Percentiles rank a stretch among this genome's conserved stretches.
Evolutionary conservation across 495 filamentous ascomycete genomes (phyloP).

Genomic region (Podospora fimiseda): DNA sequence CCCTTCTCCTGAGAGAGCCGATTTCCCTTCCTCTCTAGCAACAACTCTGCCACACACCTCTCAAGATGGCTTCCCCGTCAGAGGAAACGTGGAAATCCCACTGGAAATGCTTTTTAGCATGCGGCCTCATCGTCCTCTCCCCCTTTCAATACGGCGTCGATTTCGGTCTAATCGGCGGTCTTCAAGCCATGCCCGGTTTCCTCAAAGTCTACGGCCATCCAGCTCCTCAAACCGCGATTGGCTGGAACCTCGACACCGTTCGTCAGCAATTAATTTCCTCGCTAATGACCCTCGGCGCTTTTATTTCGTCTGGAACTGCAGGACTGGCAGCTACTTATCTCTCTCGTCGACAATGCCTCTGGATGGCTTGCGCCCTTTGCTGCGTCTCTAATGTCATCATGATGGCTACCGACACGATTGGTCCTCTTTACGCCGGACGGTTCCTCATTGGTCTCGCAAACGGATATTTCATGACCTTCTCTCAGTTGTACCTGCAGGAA

Average conservation of each 20-base stretch:
- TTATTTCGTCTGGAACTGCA: conserved; percentile 48
- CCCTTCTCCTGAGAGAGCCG: too few species aligned
- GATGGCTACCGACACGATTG: conserved; percentile 49
- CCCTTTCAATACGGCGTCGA: conserved; percentile 61
- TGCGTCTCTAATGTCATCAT: conserved; percentile 49
- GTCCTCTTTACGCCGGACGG: conserved; percentile 49
- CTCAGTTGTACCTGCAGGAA: conserved; percentile 52
- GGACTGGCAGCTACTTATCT: conserved; percentile 45
- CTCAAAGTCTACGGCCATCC: conserved; percentile 41
- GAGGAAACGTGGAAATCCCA: conserved; percentile 29
- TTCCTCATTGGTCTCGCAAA: conserved; percentile 52
- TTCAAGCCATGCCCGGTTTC: conserved; percentile 59
- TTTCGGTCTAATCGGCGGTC: conserved; percentile 54
- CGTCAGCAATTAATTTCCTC: conserved; percentile 52
- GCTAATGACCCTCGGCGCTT: conserved; percentile 56
- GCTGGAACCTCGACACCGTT: conserved; percentile 49
- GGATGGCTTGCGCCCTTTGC: conserved; percentile 44
- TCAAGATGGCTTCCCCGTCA: conserved; percentile 5
- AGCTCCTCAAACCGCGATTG: conserved; percentile 38
- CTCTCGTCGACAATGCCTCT: conserved; percentile 44
- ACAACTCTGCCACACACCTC: too few species aligned
- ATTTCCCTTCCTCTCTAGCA: too few species aligned
- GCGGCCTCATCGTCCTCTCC: conserved; percentile 42
- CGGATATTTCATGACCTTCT: conserved; percentile 54
- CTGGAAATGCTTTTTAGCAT: conserved; percentile 37